Evolutionary conservation across 176 grass and related monocot genomes (phyloP), one percentile per base, ranked within the genome.

Genomic region (Carex cristatella): DNA sequence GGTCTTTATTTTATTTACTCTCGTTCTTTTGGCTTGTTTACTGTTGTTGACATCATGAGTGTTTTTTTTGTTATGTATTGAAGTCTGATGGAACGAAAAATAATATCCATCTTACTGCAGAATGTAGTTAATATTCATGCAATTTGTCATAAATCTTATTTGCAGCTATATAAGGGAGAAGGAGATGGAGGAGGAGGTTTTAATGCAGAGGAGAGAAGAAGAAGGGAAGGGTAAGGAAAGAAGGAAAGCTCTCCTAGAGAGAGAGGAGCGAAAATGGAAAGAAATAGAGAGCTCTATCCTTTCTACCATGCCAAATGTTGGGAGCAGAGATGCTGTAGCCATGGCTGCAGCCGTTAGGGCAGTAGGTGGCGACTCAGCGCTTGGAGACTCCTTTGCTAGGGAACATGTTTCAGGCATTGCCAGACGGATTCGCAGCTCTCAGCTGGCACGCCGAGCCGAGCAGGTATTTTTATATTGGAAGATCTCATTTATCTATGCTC

Each of bases 161-260:
- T 88, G 16, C 81, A 99, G 96, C 65, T 99, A 99, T 84, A 95
- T 99, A 94, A 93, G 87, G 72, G 96, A 99, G 86, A 99, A 95
- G 87, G 93, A 95, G 89, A 99, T 99, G 93, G 96, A 99, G 93
- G 96, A 99, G 81, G 96, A 99, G 84, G 83, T 93, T 60, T 88
- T 99, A 81, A 99, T 95, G 91, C 96, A 99, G 88, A 90, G 96
- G 73, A 88, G 96, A 53, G 96, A 99, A 85, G 96, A 99, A 84
- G 96, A 99, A 93, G 96, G 96, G 46, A 95, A 92, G 81, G 96
- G 96, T 69, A 99, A 91, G 85, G 96, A 99, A 88, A 93, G 96
- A 75, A 95, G 96, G 79, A 95, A 94, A 64, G 93, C 90, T 72
- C 85, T 99, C 70, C 61, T 99, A 86, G 93, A 99, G 85, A 99